Conservation (phyloP, 495 filamentous ascomycete species). For the Tuber melanosporum region DNA sequence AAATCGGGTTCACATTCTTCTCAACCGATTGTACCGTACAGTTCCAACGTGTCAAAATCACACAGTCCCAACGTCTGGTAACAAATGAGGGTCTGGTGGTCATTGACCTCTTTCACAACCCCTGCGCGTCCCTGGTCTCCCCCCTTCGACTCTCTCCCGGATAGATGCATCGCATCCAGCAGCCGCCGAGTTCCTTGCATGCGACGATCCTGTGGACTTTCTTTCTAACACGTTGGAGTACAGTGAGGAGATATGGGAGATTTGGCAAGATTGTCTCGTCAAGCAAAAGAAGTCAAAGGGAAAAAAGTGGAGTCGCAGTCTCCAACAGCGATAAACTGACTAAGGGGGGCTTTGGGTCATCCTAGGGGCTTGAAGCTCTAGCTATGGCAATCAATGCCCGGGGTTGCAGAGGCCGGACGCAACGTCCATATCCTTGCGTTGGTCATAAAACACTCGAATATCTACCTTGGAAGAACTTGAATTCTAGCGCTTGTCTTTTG, state of each 20-base stretch:
- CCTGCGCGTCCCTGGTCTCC: constrained; percentile 12
- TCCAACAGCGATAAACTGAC: constrained; percentile 46
- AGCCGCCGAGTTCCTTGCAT: constrained; percentile 17
- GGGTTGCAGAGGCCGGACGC: constrained; percentile 5
- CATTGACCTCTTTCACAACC: constrained; percentile 34
- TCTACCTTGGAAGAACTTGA: background rate
- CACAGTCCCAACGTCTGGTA: background rate
- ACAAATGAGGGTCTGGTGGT: constrained; percentile 28
- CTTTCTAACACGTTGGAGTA: constrained; percentile 51
- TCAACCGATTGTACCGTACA: background rate
- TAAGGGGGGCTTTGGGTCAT: constrained; percentile 52
- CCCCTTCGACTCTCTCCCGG: constrained; percentile 1
- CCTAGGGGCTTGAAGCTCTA: constrained; percentile 33
- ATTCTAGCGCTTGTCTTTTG: background rate
- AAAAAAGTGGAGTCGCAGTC: constrained; percentile 40
- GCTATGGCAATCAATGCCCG: background rate
- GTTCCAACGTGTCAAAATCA: background rate
- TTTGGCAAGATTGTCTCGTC: constrained; percentile 54
- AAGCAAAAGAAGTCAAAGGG: constrained; percentile 56
- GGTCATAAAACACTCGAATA: background rate
- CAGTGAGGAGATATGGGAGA: constrained; percentile 71
- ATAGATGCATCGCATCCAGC: constrained; percentile 14
- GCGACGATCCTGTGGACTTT: constrained; percentile 46
- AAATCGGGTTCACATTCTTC: background rate
- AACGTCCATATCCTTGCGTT: background rate